phyloP scores from a whole-genome alignment of 192 early-diverging fungal species.

The Linnemannia exigua region DNA sequence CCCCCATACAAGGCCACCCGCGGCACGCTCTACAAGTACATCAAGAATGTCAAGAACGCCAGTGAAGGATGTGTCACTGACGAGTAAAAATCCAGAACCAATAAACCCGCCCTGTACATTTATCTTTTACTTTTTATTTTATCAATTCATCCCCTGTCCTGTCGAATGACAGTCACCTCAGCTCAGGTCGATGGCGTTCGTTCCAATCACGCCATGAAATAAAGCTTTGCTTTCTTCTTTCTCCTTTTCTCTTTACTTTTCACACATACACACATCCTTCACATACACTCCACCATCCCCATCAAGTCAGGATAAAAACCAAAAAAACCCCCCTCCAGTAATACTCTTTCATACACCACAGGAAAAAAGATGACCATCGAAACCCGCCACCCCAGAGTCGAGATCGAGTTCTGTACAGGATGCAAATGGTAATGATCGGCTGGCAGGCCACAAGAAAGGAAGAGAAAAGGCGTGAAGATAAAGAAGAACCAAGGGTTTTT shows the following conservation, averaged over 20 bases:
- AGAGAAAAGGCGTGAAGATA: background rate
- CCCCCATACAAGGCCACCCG: conserved; percentile 89
- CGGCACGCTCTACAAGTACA: conserved; percentile 96
- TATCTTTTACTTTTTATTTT: background rate
- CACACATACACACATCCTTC: background rate
- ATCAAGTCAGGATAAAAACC: background rate
- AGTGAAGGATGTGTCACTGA: conserved; percentile 91
- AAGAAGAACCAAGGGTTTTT: background rate
- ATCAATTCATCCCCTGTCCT: background rate
- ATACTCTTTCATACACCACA: background rate
- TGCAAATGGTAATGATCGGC: conserved; percentile 55
- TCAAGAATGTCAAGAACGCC: conserved; percentile 86
- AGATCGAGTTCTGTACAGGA: conserved; percentile 60
- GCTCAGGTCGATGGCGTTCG: background rate
- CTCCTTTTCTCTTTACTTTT: background rate
- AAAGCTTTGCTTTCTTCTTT: background rate
- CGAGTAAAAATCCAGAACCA: conserved; percentile 61
- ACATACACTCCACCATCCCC: background rate
- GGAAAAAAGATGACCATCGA: conserved; percentile 25
- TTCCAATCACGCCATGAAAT: conserved; percentile 11
- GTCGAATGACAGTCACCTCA: background rate
- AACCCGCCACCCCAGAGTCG: conserved; percentile 53
- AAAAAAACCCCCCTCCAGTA: background rate
- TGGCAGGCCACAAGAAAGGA: background rate
- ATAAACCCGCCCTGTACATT: conserved; percentile 29